Percentiles rank a stretch among this genome's conserved stretches.
Evolutionary conservation across 768 basidiomycete genomes (phyloP).

Genomic region (Auriscalpium vulgare): DNA sequence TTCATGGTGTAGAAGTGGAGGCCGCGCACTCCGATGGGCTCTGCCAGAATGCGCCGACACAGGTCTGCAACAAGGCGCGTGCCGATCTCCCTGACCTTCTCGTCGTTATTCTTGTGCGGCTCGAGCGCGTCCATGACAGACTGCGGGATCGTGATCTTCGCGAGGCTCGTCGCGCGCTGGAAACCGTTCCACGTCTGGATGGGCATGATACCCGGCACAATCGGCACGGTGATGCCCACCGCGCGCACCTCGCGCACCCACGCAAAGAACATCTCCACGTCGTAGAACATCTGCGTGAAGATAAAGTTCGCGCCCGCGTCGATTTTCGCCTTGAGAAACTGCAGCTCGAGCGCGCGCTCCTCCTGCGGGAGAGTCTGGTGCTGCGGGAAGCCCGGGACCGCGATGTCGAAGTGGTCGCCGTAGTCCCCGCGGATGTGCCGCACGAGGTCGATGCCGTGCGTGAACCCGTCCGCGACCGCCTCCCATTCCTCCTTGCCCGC

Average conservation of each 20-base stretch:
- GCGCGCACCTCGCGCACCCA: slow-evolving; percentile 84
- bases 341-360: slow-evolving; percentile 71
- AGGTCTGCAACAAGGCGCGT: slow-evolving; percentile 93
- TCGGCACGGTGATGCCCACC: slow-evolving; percentile 82
- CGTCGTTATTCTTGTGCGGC: slow-evolving; percentile 86
- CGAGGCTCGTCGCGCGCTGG: slow-evolving; percentile 65
- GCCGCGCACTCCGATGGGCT: slow-evolving; percentile 76
- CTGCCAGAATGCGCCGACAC: slow-evolving; percentile 80
- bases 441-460: slow-evolving; percentile 88
- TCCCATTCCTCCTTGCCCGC: slow-evolving; percentile 87
- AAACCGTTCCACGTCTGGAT: slow-evolving; percentile 98
- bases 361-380: slow-evolving; percentile 63
- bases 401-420: slow-evolving; percentile 92
- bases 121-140: slow-evolving; percentile 67
- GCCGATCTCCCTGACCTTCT: slow-evolving; percentile 86
- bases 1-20: slow-evolving; percentile 98
- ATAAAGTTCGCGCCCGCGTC: slow-evolving; percentile 89
- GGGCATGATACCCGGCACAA: slow-evolving; percentile 90
- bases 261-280: slow-evolving; percentile 79
- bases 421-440: slow-evolving; percentile 75
- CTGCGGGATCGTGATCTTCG: slow-evolving; percentile 74
- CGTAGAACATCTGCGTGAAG: slow-evolving; percentile 99
- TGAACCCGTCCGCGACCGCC: slow-evolving; percentile 84
- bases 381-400: slow-evolving; percentile 90
- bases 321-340: slow-evolving; percentile 83